A percentile compares a stretch with the other conserved stretches of the same genome.
Conservation (phyloP, 225 moss, liverwort and hornwort species). For the Marchantia paleacea region DNA sequence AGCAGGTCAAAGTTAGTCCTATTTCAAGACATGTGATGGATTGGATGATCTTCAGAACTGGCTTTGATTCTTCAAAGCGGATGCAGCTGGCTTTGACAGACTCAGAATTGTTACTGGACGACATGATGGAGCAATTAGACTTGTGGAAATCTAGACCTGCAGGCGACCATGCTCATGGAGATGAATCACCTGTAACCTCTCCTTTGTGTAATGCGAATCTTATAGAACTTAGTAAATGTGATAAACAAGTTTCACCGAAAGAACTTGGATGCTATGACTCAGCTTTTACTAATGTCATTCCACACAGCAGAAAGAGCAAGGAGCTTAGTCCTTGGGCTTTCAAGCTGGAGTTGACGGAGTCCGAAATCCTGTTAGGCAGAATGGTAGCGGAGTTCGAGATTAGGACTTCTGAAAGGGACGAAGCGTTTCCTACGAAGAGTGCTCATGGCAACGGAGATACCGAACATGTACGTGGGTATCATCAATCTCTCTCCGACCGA, state of each 20-base stretch:
- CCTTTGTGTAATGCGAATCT: background rate
- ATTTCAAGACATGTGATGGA: background rate
- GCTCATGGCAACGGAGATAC: background rate
- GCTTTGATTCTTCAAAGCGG: background rate
- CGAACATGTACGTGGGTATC: background rate
- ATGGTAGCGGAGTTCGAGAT: slow-evolving; percentile 23
- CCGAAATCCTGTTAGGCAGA: slow-evolving; percentile 27
- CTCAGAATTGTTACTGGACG: slow-evolving; percentile 34
- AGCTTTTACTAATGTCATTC: background rate
- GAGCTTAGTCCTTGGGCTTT: background rate
- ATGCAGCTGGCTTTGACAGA: slow-evolving; percentile 23
- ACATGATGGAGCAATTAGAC: slow-evolving; percentile 34
- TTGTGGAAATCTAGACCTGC: background rate
- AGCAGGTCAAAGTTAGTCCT: background rate
- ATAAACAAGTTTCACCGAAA: background rate
- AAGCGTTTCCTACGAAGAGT: background rate
- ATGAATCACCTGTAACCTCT: background rate
- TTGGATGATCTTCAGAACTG: background rate
- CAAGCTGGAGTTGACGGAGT: slow-evolving; percentile 25
- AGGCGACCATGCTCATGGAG: background rate
- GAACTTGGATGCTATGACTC: background rate
- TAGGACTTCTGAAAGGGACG: background rate
- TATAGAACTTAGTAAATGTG: background rate
- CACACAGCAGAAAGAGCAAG: background rate
- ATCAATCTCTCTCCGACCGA: background rate